Conservation (phyloP, 2,329 filamentous ascomycete species). For the Aspergillus sp. region DNA sequence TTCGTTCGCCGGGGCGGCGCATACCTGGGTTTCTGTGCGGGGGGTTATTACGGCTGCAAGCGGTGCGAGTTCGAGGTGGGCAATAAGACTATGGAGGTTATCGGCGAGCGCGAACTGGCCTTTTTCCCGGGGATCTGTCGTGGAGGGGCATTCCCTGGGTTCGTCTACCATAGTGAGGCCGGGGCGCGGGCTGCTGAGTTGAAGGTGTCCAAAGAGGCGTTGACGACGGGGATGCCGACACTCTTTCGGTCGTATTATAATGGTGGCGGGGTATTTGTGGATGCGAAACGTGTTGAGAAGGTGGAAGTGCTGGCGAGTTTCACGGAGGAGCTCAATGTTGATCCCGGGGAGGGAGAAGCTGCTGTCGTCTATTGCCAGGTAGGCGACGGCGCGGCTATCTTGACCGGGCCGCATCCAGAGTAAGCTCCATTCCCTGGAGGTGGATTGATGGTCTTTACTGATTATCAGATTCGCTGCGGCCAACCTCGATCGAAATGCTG, state of each 20-base stretch:
- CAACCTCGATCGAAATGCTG: slow-evolving; percentile 63
- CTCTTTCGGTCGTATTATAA: slow-evolving; percentile 80
- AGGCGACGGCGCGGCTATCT: slow-evolving; percentile 66
- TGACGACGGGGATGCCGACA: slow-evolving; percentile 50
- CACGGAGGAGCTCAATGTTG: slow-evolving; percentile 63
- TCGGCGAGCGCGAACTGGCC: slow-evolving; percentile 72
- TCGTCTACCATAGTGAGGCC: slow-evolving; percentile 79
- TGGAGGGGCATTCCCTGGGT: slow-evolving; percentile 79
- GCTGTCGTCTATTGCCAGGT: slow-evolving; percentile 78
- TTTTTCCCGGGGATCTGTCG: slow-evolving; percentile 85
- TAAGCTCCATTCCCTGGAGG: slow-evolving; percentile 37
- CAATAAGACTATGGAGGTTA: slow-evolving; percentile 69
- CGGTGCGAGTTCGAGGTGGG: slow-evolving; percentile 90
- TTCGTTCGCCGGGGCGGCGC: slow-evolving; percentile 78
- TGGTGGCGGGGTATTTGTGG: slow-evolving; percentile 86
- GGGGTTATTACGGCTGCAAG: slow-evolving; percentile 78
- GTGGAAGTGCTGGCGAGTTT: slow-evolving; percentile 80
- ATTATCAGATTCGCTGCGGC: slow-evolving; percentile 64
- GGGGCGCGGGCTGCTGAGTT: slow-evolving; percentile 68
- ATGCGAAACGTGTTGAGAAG: slow-evolving; percentile 55
- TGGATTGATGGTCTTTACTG: slow-evolving; percentile 11
- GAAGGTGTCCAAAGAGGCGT: slow-evolving; percentile 52
- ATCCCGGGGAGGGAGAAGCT: slow-evolving; percentile 63
- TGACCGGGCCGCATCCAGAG: slow-evolving; percentile 92
- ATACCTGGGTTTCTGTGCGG: slow-evolving; percentile 89